phyloP scores from a whole-genome alignment of 441 rosid species.

The Aleurites moluccanus region DNA sequence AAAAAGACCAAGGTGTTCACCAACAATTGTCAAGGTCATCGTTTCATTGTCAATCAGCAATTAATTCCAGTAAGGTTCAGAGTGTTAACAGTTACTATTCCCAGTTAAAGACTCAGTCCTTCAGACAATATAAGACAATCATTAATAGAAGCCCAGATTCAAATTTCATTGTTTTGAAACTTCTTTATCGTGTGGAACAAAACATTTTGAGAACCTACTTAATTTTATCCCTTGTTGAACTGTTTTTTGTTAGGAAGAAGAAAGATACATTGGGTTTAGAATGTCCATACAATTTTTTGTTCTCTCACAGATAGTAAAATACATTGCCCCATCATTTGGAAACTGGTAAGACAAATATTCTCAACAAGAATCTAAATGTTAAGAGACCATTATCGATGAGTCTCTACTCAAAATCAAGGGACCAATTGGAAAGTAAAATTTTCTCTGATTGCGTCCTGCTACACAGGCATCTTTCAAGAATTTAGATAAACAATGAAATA shows the following conservation, averaged over 20 bases:
- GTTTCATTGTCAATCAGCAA: background rate
- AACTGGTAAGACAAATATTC: background rate
- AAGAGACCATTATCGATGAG: background rate
- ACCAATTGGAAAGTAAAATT: background rate
- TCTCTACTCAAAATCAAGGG: background rate
- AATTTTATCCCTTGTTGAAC: background rate
- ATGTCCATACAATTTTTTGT: background rate
- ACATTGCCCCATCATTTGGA: background rate
- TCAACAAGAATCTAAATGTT: background rate
- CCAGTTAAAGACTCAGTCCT: background rate
- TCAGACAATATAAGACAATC: background rate
- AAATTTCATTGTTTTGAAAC: background rate
- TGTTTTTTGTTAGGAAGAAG: background rate
- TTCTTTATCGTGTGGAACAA: background rate
- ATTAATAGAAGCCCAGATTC: background rate
- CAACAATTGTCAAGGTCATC: background rate
- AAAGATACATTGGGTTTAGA: background rate
- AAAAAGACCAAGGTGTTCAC: background rate
- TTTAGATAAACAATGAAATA: no score
- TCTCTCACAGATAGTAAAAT: background rate
- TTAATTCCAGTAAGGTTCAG: background rate
- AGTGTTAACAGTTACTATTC: background rate
- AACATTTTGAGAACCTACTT: background rate
- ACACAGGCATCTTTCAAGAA: background rate
- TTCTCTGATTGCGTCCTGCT: background rate